These are phyloP conservation scores for Microcos paniculata DNA, from an alignment of 345 rosid genomes.

Conservation along the genomic window DNA sequence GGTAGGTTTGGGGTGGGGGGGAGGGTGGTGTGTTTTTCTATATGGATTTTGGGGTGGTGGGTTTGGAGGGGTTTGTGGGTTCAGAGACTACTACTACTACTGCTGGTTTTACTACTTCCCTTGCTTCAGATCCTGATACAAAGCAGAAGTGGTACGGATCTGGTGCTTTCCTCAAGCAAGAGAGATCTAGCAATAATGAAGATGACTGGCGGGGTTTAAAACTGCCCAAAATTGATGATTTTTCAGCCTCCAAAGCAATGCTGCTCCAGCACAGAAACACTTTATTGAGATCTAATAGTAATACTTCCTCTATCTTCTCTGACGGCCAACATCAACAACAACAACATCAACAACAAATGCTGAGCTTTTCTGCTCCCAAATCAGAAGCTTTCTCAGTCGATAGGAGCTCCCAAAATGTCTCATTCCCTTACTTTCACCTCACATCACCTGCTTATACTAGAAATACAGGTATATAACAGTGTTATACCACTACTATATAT, in stretches of 20 bases:
- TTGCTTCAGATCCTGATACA: conserved; percentile 52
- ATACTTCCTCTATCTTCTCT: conserved; percentile 27
- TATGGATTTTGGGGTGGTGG: conserved; percentile 58
- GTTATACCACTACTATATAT: no score
- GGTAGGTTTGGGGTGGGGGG: conserved; percentile 17
- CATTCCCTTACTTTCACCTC: conserved; percentile 49
- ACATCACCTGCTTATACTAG: conserved; percentile 37
- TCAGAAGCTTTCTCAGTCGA: conserved; percentile 33
- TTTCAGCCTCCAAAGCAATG: conserved; percentile 38
- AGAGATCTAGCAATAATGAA: conserved; percentile 34
- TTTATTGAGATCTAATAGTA: conserved; percentile 35
- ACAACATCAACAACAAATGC: conserved; percentile 54
- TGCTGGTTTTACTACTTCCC: conserved; percentile 27
- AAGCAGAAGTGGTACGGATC: conserved; percentile 58
- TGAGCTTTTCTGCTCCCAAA: conserved; percentile 60
- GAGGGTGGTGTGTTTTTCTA: conserved; percentile 2
- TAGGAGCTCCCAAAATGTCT: conserved; percentile 22
- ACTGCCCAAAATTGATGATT: conserved; percentile 40
- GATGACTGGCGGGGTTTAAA: conserved; percentile 57
- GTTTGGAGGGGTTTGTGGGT: conserved; percentile 48
- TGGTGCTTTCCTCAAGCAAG: conserved; percentile 50
- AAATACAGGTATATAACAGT: conserved; percentile 32
- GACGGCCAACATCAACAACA: no score
- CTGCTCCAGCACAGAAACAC: conserved; percentile 29
- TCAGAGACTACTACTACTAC: conserved; percentile 27